Evolutionary conservation across 345 rosid species (phyloP), one percentile per base, ranked within the genome.

Genomic region (Citrus sinensis): DNA sequence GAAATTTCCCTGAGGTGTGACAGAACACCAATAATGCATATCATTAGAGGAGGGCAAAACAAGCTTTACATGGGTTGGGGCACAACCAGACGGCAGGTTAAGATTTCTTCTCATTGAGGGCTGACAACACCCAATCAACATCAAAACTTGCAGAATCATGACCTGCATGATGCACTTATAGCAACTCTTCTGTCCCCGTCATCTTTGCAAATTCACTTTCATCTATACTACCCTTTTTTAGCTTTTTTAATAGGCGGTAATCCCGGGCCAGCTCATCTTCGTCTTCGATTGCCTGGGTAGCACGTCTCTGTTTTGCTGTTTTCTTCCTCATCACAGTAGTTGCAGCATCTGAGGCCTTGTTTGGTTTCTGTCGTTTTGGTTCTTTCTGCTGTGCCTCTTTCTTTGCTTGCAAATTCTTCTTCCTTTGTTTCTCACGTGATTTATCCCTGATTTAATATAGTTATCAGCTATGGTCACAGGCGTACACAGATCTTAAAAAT

Each of bases 271-370:
- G 73, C 77, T 90, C 94, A 29, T 94, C 93, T 10, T 89, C 93
- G 67, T 96, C 98, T 83, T 94, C 95, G 19, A 86, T 66, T 58
- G 91, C 86, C 86, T 94, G 99, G 75, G 84, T 80, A 3, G 94
- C 88, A 46, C 92, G 95, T 79, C 98, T 90, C 79, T 92, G 94
- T 71, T 92, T 94, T 24, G 94, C 97, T 0, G 99, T 94, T 78
- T 88, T 84, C 89, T 94, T 92, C 81, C 85, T 91, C 72, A 72
- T 72, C 17, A 62, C 73, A 61, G 83, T 46, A 60, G 82, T 71
- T 6, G 79, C 83, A 19, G 81, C 73, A 40, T 75, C 79, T 49
- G 79, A 72, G 30, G 75, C 79, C 79, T 87, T 96, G 67, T 85
- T 81, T 2, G 65, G 82, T 86, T 83, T 88, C 76, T 84, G 85